Evolutionary conservation across 176 grass and related monocot species (phyloP), one percentile per base, ranked within the genome.

Genomic region (Oryza brachyantha): DNA sequence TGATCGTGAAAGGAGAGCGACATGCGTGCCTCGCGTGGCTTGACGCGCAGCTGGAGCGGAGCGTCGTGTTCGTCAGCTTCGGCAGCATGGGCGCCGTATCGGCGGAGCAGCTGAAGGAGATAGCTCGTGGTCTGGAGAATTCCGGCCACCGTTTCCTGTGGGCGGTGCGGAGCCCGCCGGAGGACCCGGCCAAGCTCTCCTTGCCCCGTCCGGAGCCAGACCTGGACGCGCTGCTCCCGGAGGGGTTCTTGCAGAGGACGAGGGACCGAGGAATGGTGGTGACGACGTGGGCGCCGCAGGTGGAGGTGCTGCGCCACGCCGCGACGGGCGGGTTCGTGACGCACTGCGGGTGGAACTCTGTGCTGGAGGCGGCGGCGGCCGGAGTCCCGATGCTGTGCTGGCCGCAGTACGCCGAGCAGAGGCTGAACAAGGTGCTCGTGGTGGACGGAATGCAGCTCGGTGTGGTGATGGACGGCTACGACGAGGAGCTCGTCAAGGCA

Each of bases 21-120:
- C 73, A 88, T 42, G 54, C 39, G 61, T 90, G 93, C 74, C 25
- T 92, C 9, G n/a, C 50, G 36, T 97, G 93, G 93, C 42, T 96
- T 22, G 93, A 92, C 66, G 9, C 26, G 3, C 93, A 92, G 75
- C 93, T 79, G 21, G 80, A 55, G 25, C 54, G 25, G 7, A 90
- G 87, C 75, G 85, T 92, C 8, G 86, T 86, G 34, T 92, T 80
- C 68, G 40, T 96, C 67, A 92, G 73, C 58, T 96, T 92, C 71
- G 93, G 86, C 9, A 68, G 66, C 57, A 81, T 96, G 88, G 31
- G 31, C 31, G 31, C 31, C 31, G 31, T 32, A 1, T 32, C 31
- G 4, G 31, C 31, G 31, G 31, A 32, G 31, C 31, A 32, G 31
- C 31, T 32, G 31, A 32, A 32, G 31, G 31, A 32, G 31, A 32